These are phyloP conservation scores for Gaertneriomyces sp. DNA, from an alignment of 192 early-diverging fungal genomes.

Conservation along the genomic window DNA sequence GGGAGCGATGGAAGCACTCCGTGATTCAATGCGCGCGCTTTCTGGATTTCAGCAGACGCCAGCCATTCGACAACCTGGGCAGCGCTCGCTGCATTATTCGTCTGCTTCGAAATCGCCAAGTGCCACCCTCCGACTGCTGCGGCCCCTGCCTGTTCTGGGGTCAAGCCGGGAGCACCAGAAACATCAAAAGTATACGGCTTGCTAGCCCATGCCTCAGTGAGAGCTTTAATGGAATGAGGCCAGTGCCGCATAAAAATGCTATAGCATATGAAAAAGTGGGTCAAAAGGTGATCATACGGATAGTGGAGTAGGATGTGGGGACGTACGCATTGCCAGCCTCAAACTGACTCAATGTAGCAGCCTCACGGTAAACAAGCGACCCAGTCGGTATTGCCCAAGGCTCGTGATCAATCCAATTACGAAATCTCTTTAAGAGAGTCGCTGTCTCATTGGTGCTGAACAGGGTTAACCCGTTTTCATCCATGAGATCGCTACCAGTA, in stretches of 20 bases:
- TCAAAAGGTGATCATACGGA: too few species aligned
- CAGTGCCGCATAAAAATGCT: slow-evolving; percentile 13
- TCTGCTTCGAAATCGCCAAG: slow-evolving; percentile 2
- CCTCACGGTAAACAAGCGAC: background rate
- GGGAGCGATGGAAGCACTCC: background rate
- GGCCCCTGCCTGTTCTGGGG: slow-evolving; percentile 1
- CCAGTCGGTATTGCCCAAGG: slow-evolving; percentile 6
- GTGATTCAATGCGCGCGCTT: slow-evolving; percentile 3
- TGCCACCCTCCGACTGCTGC: slow-evolving; percentile 7
- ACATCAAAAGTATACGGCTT: background rate
- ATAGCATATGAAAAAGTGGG: background rate
- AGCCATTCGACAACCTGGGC: slow-evolving; percentile 1
- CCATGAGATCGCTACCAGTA: background rate
- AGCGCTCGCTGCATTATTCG: background rate
- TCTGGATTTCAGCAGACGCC: background rate
- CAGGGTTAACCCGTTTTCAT: background rate
- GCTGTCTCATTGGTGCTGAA: background rate
- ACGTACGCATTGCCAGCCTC: slow-evolving; percentile 12
- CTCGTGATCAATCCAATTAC: slow-evolving; percentile 8
- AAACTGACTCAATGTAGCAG: background rate
- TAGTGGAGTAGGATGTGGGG: background rate
- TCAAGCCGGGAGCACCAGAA: background rate
- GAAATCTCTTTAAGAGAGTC: slow-evolving; percentile 6
- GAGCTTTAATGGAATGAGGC: background rate
- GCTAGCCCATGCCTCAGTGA: slow-evolving; percentile 2